phyloP scores from a whole-genome alignment of 2,329 filamentous ascomycete genomes.

The Cordyceps militaris region DNA sequence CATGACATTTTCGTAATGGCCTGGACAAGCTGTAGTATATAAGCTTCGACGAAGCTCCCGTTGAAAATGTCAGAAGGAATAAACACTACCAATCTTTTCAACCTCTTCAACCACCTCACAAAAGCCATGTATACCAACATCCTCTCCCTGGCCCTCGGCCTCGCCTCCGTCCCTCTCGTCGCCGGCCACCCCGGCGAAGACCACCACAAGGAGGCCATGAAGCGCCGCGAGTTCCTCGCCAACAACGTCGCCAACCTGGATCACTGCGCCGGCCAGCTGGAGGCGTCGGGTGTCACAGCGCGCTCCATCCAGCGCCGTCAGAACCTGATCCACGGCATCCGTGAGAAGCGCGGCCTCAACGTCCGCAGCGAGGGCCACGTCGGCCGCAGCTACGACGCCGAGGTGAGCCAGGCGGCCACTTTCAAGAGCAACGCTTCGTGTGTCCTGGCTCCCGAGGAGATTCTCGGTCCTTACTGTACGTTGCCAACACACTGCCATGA shows the following conservation, averaged over 20 bases:
- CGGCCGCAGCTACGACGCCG: slow-evolving; percentile 21
- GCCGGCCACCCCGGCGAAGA: slow-evolving; percentile 39
- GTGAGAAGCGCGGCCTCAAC: slow-evolving; percentile 26
- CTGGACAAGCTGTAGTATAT: background rate
- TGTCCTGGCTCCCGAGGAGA: slow-evolving; percentile 39
- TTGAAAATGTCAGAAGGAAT: background rate
- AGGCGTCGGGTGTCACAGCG: slow-evolving; percentile 34
- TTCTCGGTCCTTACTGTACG: slow-evolving; percentile 41
- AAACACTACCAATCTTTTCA: background rate
- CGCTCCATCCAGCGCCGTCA: slow-evolving; percentile 35
- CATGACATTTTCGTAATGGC: background rate
- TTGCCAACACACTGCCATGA: background rate
- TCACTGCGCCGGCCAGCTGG: slow-evolving; percentile 36
- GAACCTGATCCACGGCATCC: slow-evolving; percentile 30
- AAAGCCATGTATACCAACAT: background rate
- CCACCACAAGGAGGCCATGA: slow-evolving; percentile 34
- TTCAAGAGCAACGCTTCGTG: slow-evolving; percentile 35
- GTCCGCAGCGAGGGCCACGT: slow-evolving; percentile 2
- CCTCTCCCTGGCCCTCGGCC: slow-evolving; percentile 2
- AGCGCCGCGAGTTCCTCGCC: slow-evolving; percentile 36
- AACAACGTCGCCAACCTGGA: slow-evolving; percentile 31
- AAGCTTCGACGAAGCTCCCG: background rate
- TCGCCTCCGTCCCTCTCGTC: slow-evolving; percentile 14
- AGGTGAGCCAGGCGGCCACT: slow-evolving; percentile 23
- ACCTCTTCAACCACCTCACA: background rate